phyloP scores from a whole-genome alignment of 345 rosid species.

The Eucalyptus cloeziana region DNA sequence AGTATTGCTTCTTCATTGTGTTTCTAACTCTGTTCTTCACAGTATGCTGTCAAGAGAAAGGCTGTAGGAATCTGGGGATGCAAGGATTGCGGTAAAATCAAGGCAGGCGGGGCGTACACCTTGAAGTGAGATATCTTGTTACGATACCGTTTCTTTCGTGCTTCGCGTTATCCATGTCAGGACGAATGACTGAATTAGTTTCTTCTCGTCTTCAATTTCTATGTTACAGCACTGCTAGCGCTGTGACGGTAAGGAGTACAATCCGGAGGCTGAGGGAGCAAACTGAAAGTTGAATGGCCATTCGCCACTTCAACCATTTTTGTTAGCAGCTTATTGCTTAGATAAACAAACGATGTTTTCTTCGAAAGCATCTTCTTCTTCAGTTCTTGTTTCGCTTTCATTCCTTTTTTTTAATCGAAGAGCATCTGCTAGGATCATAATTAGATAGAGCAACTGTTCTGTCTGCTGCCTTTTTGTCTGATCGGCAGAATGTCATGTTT shows the following conservation, averaged over 20 bases:
- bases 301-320: not conserved
- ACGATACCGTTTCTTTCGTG: not conserved
- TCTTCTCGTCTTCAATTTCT: not conserved
- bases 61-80: conserved; percentile 98
- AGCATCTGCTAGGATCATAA: not conserved
- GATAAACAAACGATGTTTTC: not conserved
- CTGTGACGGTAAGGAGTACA: conserved; percentile 86
- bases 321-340: not conserved
- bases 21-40: not conserved
- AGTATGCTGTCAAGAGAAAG: conserved; percentile 91
- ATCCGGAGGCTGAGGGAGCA: conserved; percentile 93
- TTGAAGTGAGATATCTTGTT: conserved; percentile 37
- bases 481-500: not conserved
- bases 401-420: not conserved
- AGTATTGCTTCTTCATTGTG: not conserved
- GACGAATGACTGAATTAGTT: not conserved
- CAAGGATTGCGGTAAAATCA: conserved; percentile 95
- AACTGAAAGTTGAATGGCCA: conserved; percentile 52
- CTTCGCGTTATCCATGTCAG: not conserved
- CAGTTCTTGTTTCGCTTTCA: not conserved
- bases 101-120: conserved; percentile 95
- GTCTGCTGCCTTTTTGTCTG: not conserved
- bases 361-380: not conserved
- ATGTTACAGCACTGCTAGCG: conserved; percentile 4
- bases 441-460: not conserved